Evolutionary conservation across 2,329 filamentous ascomycete species (phyloP), one percentile per base, ranked within the genome.

Genomic region (Escovopsis weberi): DNA sequence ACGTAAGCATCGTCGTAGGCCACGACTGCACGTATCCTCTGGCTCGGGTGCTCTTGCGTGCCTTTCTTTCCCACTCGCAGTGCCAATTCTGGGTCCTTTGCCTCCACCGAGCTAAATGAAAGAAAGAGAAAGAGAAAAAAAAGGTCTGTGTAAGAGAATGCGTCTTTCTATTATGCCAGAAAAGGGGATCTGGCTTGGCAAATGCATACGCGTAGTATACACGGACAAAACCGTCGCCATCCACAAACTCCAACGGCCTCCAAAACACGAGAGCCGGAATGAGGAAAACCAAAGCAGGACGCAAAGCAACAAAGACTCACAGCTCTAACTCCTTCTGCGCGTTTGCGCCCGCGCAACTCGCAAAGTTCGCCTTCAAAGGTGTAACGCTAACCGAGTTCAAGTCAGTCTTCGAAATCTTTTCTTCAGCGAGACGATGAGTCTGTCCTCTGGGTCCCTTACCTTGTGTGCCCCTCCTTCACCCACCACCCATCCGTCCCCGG

Each of bases 401-500:
- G 28, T 30, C 28, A 30, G 28, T 30, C 15, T 15, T 15, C 15
- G 15, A 15, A 15, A 15, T 15, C 15, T 2, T 2, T 15, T 15
- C 15, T 15, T 15, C 15, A 15, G 15, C 15, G 15, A 15, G 15
- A 15, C 15, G 15, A 15, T 15, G 15, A 30, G 28, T 10, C 28
- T 10, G 28, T 10, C 28, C 10, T 30, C 28, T 15, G 15, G 15
- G 15, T 30, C 4, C 63, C 68, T 53, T 64, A 85, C 84, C 85
- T 91, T 11, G 89, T 93, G 60, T 82, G 78, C 26, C 86, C 85
- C 58, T 94, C 80, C 58, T 83, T 82, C 23, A 98, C 85, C 33
- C 81, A 81, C 86, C 89, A 95, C 6, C 89, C 91, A 62, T 98
- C 91, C 56, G 86, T 93, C 4, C 87, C 87, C 4, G 85, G 83